Conservation (phyloP, 2,329 filamentous ascomycete species). For the Cordyceps militaris region DNA sequence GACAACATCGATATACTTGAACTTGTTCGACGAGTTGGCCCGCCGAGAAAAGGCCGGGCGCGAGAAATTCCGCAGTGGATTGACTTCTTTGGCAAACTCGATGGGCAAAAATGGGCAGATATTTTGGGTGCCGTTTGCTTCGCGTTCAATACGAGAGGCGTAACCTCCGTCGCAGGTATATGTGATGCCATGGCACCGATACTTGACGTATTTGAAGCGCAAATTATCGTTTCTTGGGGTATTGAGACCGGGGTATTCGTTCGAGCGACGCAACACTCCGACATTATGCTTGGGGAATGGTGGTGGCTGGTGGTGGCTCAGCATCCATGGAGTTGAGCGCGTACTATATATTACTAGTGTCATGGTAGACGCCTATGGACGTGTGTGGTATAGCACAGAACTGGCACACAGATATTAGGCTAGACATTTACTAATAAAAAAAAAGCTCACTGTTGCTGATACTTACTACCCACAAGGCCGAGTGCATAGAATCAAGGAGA, state of each 20-base stretch:
- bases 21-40: constrained; percentile 27
- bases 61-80: constrained; percentile 64
- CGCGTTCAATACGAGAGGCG: constrained; percentile 54
- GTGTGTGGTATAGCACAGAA: background rate
- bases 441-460: no score
- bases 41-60: constrained; percentile 35
- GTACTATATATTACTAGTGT: background rate
- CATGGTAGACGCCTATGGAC: background rate
- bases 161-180: constrained; percentile 46
- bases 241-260: constrained; percentile 44
- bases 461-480: no score
- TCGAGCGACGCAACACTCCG: constrained; percentile 32
- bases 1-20: constrained; percentile 39
- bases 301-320: constrained; percentile 58
- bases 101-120: constrained; percentile 56
- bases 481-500: background rate
- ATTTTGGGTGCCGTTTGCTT: constrained; percentile 57
- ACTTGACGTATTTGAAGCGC: constrained; percentile 57
- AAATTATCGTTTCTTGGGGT: constrained; percentile 53
- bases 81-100: constrained; percentile 56
- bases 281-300: constrained; percentile 51
- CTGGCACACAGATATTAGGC: background rate
- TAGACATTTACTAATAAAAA: background rate
- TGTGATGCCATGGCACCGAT: constrained; percentile 49
- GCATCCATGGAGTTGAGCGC: constrained; percentile 11